phyloP scores from a whole-genome alignment of 352 stramenopile species.

The Phytophthora brassicae region DNA sequence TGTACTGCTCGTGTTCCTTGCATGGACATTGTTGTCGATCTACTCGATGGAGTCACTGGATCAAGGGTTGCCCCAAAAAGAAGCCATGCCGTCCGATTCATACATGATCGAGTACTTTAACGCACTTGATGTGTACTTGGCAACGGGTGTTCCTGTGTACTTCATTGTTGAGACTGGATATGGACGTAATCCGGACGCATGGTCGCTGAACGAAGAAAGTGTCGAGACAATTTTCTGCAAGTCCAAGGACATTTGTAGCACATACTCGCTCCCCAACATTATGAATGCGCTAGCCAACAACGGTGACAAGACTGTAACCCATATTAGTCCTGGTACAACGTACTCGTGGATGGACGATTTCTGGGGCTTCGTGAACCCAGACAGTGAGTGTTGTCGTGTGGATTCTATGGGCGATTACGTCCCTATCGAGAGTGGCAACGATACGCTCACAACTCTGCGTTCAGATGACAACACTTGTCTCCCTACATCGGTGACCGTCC shows the following conservation, averaged over 20 bases:
- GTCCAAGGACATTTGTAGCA: constrained; percentile 58
- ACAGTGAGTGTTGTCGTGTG: constrained; percentile 64
- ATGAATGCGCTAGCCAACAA: constrained; percentile 57
- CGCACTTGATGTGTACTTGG: constrained; percentile 52
- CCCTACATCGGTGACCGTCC: constrained; percentile 32
- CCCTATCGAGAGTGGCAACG: constrained; percentile 46
- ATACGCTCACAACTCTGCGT: constrained; percentile 46
- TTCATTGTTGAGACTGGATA: constrained; percentile 66
- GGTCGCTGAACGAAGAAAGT: constrained; percentile 45
- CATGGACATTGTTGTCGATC: constrained; percentile 51
- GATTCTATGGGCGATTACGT: constrained; percentile 46
- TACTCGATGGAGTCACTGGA: constrained; percentile 54
- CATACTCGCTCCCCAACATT: constrained; percentile 58
- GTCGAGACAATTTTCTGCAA: constrained; percentile 57
- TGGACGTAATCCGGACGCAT: constrained; percentile 47
- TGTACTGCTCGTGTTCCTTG: constrained; percentile 50
- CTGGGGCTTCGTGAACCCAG: constrained; percentile 61
- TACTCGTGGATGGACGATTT: constrained; percentile 77
- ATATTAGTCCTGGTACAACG: constrained; percentile 55
- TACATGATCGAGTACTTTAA: constrained; percentile 76
- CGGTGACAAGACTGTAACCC: constrained; percentile 41
- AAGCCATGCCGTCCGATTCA: constrained; percentile 65
- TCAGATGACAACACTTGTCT: constrained; percentile 42
- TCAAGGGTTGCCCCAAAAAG: constrained; percentile 55
- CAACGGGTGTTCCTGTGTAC: constrained; percentile 60